Evolutionary conservation across 2,329 filamentous ascomycete genomes (phyloP).

Genomic region (Cucurbitaria berberidis): DNA sequence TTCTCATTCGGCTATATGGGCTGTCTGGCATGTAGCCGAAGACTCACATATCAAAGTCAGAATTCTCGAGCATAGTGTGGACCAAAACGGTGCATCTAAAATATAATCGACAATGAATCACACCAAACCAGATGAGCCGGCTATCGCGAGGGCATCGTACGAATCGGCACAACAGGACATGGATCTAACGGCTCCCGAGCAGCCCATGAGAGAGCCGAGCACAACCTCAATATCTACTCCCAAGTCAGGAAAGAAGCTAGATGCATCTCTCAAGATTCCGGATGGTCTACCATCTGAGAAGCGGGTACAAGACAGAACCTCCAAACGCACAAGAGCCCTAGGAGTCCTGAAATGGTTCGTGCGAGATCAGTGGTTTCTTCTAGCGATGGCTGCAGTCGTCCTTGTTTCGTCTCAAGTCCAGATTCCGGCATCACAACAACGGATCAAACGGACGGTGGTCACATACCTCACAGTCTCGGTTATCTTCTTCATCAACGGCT

Average conservation of each 20-base stretch:
- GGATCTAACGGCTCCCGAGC: neutral
- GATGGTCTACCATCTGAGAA: neutral
- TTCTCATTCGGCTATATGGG: neutral
- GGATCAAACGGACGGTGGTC: conserved; percentile 58
- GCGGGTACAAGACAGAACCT: neutral
- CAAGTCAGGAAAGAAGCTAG: neutral
- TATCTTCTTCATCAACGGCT: conserved; percentile 74
- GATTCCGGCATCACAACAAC: conserved; percentile 61
- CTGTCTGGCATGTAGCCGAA: conserved; percentile 7
- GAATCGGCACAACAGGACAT: neutral
- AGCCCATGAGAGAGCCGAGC: neutral
- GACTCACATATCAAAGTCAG: neutral
- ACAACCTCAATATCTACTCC: neutral
- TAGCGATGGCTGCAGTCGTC: conserved; percentile 63
- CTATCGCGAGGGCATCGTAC: neutral
- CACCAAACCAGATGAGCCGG: neutral
- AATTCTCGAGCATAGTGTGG: neutral
- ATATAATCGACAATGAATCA: neutral
- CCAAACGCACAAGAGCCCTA: conserved; percentile 12
- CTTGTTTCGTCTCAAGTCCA: conserved; percentile 62
- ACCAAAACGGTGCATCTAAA: no score
- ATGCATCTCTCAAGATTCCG: neutral
- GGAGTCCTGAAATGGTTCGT: conserved; percentile 47
- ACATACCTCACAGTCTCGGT: conserved; percentile 72
- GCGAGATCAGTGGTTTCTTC: conserved; percentile 68